Conservation (phyloP, 1,139 yeast genomes). For the Komagataea norvegica region DNA sequence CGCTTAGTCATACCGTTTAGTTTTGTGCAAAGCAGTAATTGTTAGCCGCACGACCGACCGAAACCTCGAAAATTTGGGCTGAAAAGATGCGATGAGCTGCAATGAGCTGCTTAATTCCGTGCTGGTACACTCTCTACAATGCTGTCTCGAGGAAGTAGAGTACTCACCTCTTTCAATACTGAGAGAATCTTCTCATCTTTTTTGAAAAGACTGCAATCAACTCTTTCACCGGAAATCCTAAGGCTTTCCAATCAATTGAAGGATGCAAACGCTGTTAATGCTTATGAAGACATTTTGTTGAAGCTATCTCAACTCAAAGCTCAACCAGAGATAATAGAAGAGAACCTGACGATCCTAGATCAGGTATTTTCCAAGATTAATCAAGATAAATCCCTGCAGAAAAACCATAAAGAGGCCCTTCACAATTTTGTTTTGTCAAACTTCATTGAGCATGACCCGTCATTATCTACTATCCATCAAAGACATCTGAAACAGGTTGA, state of each 20-base stretch:
- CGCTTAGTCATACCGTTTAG: too few relatives aligned
- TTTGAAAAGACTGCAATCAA: neutral
- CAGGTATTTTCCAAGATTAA: conserved; percentile 9
- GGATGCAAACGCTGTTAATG: neutral
- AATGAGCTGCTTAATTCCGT: too few relatives aligned
- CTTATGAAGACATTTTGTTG: conserved; percentile 1
- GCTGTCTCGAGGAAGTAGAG: too few relatives aligned
- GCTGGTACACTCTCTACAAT: too few relatives aligned
- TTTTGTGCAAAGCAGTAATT: too few relatives aligned
- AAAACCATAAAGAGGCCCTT: conserved; percentile 8
- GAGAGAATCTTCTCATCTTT: neutral
- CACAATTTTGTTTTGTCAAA: conserved; percentile 20
- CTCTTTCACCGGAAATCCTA: conserved; percentile 1
- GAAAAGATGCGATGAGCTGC: neutral
- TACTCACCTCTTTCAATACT: neutral
- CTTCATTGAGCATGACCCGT: conserved; percentile 16
- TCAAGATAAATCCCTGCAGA: neutral
- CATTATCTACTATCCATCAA: conserved; percentile 18
- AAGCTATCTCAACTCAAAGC: neutral
- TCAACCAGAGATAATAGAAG: conserved; percentile 1
- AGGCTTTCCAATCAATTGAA: neutral
- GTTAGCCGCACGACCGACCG: too few relatives aligned
- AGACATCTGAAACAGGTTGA: conserved; percentile 13
- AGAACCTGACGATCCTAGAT: conserved; percentile 2
- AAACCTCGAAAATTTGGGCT: too few relatives aligned